Percentiles rank a stretch among this genome's conserved stretches.
phyloP scores from a whole-genome alignment of 2,329 filamentous ascomycete genomes.

The Trematosphaeria pertusa region DNA sequence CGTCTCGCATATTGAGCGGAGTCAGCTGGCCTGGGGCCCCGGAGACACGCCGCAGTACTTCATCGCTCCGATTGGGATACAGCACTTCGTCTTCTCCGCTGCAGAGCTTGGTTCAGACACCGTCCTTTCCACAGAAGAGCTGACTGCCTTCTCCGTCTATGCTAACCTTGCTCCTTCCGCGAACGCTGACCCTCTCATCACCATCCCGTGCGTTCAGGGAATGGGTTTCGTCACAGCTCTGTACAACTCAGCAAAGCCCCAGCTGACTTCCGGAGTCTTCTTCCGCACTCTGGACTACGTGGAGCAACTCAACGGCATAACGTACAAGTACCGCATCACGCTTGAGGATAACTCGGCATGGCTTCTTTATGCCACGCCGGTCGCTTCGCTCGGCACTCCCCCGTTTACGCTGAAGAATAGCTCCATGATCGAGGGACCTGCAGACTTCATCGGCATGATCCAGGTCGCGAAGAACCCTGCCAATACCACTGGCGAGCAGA shows the following conservation, averaged over 20 bases:
- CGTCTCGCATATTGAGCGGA: conserved; percentile 75
- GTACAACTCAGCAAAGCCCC: conserved; percentile 73
- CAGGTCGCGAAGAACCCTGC: conserved; percentile 82
- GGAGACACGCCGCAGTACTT: conserved; percentile 67
- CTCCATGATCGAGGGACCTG: conserved; percentile 68
- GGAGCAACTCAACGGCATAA: conserved; percentile 52
- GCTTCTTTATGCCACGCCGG: conserved; percentile 78
- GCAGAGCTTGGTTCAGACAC: conserved; percentile 72
- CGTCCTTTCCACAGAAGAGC: conserved; percentile 59
- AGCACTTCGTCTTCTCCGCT: conserved; percentile 82
- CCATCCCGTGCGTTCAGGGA: conserved; percentile 85
- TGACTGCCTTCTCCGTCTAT: conserved; percentile 66
- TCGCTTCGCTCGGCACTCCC: conserved; percentile 63
- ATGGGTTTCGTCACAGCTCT: conserved; percentile 85
- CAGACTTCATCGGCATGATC: conserved; percentile 76
- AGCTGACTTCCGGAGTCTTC: conserved; percentile 76
- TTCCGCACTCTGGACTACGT: conserved; percentile 69
- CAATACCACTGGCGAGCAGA: conserved; percentile 58
- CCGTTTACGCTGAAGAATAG: conserved; percentile 73
- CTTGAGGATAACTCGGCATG: conserved; percentile 75
- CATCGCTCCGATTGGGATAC: conserved; percentile 82
- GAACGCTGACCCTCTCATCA: conserved; percentile 66
- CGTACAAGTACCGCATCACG: conserved; percentile 76
- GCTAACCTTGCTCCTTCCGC: conserved; percentile 69
- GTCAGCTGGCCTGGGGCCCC: conserved; percentile 63